Conservation (phyloP, 352 stramenopile species). For the Globisporangium polare region DNA sequence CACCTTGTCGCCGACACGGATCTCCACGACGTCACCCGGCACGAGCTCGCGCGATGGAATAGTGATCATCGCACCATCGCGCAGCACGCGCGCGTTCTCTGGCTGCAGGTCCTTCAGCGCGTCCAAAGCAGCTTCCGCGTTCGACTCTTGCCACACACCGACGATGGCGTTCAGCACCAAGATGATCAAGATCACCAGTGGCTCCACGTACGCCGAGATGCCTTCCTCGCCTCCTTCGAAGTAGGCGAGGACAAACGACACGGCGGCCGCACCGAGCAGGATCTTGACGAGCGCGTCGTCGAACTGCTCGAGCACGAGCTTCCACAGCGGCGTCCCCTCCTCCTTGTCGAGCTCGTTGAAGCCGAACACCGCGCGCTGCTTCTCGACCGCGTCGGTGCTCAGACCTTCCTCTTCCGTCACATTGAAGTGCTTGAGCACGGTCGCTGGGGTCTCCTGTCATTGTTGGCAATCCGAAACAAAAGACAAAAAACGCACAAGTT, state of each 20-base stretch:
- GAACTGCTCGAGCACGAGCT: conserved; percentile 98
- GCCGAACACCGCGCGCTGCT: conserved; percentile 53
- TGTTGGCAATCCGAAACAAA: not conserved
- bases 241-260: conserved; percentile 93
- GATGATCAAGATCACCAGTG: conserved; percentile 96
- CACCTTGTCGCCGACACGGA: conserved; percentile 97
- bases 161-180: conserved; percentile 96
- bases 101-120: conserved; percentile 96
- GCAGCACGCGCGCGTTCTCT: conserved; percentile 85
- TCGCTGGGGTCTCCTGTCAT: conserved; percentile 49
- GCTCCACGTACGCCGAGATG: conserved; percentile 94
- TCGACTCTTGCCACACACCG: conserved; percentile 95
- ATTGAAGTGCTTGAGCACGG: conserved; percentile 75
- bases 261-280: conserved; percentile 93
- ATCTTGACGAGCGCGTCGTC: conserved; percentile 99
- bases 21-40: conserved; percentile 95
- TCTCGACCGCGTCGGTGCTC: conserved; percentile 46
- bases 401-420: conserved; percentile 62
- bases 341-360: conserved; percentile 91
- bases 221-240: conserved; percentile 88
- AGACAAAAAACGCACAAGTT: not conserved
- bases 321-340: conserved; percentile 86
- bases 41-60: conserved; percentile 91
- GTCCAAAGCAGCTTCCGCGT: conserved; percentile 91
- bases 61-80: conserved; percentile 81